Base-by-base conservation (phyloP, 495 filamentous ascomycete species). In the Tuber brumale region DNA sequence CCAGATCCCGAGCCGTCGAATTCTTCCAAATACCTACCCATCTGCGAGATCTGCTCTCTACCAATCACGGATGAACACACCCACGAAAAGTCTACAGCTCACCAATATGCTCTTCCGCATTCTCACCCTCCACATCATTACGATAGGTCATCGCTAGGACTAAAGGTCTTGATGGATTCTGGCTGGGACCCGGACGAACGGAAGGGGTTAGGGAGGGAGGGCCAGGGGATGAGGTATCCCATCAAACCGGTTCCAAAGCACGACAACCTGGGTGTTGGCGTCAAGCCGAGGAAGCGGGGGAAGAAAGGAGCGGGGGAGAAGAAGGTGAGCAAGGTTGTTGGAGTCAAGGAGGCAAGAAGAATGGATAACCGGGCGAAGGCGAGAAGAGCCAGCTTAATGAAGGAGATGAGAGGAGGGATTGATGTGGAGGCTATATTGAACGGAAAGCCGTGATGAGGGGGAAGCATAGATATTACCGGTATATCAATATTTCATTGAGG, bases 161-260 rank as follows among this genome's bases (percentile, higher is more conserved):
- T 98, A 12, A 87, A 88, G 74, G 90, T 92, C 71, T 89, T 98
- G 4, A 87, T 90, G 44, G 86, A 89, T 1, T 90, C 93, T 77
- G 94, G 95, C 51, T 98, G 93, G 92, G 92, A 97, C 83, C 94
- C 92, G 0, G 94, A 98, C 84, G 87, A 89, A 48, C 85, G 93
- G 37, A 80, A 85, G 9, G 94, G 94, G 0, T 87, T 98, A 0
- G 94, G 94, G 0, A 87, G 87, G 31, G 77, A 83, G 1, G 90
- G 92, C 1, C 89, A 94, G 81, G 95, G 94, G 4, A 91, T 92
- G 43, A 85, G 89, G 71, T 90, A 88, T 77, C 95, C 94, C 0
- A 84, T 97, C 76, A 95, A 94, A 79, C 85, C 88, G 10, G 89
- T 88, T 74, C 84, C 87, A 51, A 97, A 97, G 84, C 87, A 89